These are phyloP conservation scores for Abrus pulchellus DNA, from an alignment of 306 rosid species.

Conservation along the genomic window DNA sequence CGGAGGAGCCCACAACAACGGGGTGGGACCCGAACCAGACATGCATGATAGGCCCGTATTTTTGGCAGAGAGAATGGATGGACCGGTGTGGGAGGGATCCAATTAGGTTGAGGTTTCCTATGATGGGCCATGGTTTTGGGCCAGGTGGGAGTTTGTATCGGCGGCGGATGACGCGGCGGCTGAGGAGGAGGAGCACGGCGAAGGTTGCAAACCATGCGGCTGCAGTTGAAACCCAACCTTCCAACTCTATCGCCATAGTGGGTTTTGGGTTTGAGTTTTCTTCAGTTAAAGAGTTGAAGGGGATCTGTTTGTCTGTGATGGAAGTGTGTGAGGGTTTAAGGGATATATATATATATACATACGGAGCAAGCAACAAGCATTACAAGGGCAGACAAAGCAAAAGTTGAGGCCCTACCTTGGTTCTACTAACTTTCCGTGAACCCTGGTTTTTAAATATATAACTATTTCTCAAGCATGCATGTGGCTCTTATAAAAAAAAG, in stretches of 20 bases:
- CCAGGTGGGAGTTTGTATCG: slow-evolving; percentile 74
- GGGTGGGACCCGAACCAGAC: slow-evolving; percentile 73
- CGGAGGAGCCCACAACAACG: slow-evolving; percentile 71
- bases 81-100: slow-evolving; percentile 80
- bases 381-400: too few relatives aligned
- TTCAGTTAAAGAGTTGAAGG: neutral
- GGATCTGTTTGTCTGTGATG: neutral
- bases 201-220: slow-evolving; percentile 56
- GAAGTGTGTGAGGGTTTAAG: neutral
- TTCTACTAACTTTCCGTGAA: too few relatives aligned
- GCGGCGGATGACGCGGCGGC: slow-evolving; percentile 52
- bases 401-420: too few relatives aligned
- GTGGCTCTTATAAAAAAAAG: too few relatives aligned
- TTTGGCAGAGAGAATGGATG: slow-evolving; percentile 60
- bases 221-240: slow-evolving; percentile 52
- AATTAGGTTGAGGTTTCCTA: slow-evolving; percentile 85
- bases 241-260: slow-evolving; percentile 42
- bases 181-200: slow-evolving; percentile 61
- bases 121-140: slow-evolving; percentile 87
- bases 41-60: slow-evolving; percentile 79
- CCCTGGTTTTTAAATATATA: too few relatives aligned
- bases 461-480: too few relatives aligned
- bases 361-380: too few relatives aligned
- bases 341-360: too few relatives aligned
- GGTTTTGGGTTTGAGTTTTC: neutral